Conservation (phyloP, 1,139 yeast genomes). For the Magnusiomyces ingens region DNA sequence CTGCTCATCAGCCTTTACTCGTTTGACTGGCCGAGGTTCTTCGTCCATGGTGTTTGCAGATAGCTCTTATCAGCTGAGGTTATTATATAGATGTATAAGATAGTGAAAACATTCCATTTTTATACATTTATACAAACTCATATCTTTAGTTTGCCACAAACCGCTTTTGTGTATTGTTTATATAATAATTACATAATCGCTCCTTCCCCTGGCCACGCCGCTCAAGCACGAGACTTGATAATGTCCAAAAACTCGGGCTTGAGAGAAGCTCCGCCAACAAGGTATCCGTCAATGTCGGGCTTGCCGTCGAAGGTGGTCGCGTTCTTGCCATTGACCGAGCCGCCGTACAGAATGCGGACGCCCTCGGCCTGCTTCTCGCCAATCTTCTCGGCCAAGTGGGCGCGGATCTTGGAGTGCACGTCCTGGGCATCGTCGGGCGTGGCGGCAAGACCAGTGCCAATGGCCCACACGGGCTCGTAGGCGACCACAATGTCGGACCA, state of each 20-base stretch:
- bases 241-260: conserved; percentile 97
- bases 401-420: conserved; percentile 86
- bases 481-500: conserved; percentile 94
- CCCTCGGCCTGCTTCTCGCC: conserved; percentile 71
- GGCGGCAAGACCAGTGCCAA: conserved; percentile 99
- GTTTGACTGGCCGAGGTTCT: too few species aligned
- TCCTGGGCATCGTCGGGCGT: conserved; percentile 93
- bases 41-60: too few species aligned
- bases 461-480: conserved; percentile 99
- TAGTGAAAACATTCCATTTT: too few species aligned
- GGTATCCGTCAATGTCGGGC: conserved; percentile 94
- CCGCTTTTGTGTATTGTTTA: too few species aligned
- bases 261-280: conserved; percentile 98
- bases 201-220: too few species aligned
- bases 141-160: too few species aligned
- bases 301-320: conserved; percentile 87
- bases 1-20: too few species aligned
- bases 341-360: conserved; percentile 95
- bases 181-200: too few species aligned
- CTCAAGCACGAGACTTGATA: conserved; percentile 52
- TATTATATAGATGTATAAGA: too few species aligned
- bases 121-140: too few species aligned
- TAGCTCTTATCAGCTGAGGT: too few species aligned
- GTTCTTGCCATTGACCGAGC: conserved; percentile 95
- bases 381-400: conserved; percentile 66